Conservation (phyloP, 1,284 basidiomycete species). For the Trichosporon ovoides region DNA sequence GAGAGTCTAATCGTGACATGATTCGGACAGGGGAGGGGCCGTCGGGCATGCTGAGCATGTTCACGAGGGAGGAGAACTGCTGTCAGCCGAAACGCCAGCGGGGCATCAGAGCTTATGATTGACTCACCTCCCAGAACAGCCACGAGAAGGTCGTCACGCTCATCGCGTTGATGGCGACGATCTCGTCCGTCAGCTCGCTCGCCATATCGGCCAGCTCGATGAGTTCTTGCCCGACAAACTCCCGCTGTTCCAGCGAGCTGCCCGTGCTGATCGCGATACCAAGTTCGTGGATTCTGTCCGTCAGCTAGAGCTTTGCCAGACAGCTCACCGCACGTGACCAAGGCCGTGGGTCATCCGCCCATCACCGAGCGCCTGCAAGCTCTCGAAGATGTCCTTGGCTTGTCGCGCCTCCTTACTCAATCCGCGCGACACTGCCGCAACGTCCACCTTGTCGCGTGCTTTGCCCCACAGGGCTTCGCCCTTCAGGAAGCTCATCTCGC, state of each 20-base stretch:
- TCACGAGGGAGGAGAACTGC: conserved; percentile 32
- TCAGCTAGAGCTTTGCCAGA: no score
- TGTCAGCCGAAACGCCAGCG: background rate
- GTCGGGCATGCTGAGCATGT: conserved; percentile 25
- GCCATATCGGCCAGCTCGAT: conserved; percentile 41
- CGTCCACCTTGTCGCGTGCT: conserved; percentile 20
- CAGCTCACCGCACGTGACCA: conserved; percentile 37
- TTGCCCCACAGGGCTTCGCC: conserved; percentile 10
- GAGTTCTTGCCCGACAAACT: conserved; percentile 32
- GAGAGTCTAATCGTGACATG: conserved; percentile 29
- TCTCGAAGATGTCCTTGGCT: conserved; percentile 42
- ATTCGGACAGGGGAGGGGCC: conserved; percentile 12
- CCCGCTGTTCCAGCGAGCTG: conserved; percentile 34
- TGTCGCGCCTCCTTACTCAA: conserved; percentile 33
- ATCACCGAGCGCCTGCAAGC: conserved; percentile 32
- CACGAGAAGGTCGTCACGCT: conserved; percentile 41
- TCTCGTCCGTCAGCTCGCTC: conserved; percentile 36
- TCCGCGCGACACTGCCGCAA: conserved; percentile 31
- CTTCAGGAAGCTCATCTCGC: conserved; percentile 22
- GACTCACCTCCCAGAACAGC: conserved; percentile 43
- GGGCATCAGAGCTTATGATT: no score
- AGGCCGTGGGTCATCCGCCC: conserved; percentile 32
- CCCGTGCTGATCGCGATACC: conserved; percentile 35
- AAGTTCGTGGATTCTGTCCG: conserved; percentile 40
- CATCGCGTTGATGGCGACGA: conserved; percentile 37